Evolutionary conservation across 352 stramenopile genomes (phyloP), one percentile per base, ranked within the genome.

Genomic region (Globisporangium parvum): DNA sequence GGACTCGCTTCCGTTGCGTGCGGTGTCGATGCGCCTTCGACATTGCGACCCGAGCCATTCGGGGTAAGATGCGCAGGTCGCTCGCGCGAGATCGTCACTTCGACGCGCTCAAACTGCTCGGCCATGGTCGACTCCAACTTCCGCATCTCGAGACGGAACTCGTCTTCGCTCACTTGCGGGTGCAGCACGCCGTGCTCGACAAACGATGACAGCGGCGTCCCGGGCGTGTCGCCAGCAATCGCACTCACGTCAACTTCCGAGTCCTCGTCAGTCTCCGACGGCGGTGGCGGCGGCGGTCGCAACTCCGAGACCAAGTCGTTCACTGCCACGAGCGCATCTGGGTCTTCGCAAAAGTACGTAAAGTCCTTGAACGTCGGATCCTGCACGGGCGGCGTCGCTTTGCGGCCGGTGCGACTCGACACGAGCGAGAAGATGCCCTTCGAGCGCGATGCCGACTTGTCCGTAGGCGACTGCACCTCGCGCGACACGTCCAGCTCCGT

Each of bases 331-430:
- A 95, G 76, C 24, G 83, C 70, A 51, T 95, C 85, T 0, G 85
- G 85, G 58, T 95, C 80, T 78, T 95, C 82, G 44, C 85, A 95
- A 31, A 87, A 95, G 66, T 95, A 95, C 2, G 85, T 95, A 35
- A 95, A 95, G 54, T 95, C 85, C 68, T 95, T 95, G 47, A 95
- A 95, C 2, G 85, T 93, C 8, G 85, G 85, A 45, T 95, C 85
- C 55, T 95, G 85, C 49, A 89, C 75, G 0, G 83, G 83, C n/a
- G 81, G 75, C 9, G 82, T 76, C 39, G 77, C 54, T 59, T 95
- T 95, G 21, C 79, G 77, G 18, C 58, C 77, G 26, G 66, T 62
- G 31, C 83, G 83, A 37, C 71, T 93, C 1, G 78, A 85, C 6
- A 93, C 80, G 0, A 93, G 66, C 28, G 85, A 91, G 44, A 95